These are phyloP conservation scores for Forsythia viridissima DNA, from an alignment of 257 asterid genomes.

Conservation along the genomic window DNA sequence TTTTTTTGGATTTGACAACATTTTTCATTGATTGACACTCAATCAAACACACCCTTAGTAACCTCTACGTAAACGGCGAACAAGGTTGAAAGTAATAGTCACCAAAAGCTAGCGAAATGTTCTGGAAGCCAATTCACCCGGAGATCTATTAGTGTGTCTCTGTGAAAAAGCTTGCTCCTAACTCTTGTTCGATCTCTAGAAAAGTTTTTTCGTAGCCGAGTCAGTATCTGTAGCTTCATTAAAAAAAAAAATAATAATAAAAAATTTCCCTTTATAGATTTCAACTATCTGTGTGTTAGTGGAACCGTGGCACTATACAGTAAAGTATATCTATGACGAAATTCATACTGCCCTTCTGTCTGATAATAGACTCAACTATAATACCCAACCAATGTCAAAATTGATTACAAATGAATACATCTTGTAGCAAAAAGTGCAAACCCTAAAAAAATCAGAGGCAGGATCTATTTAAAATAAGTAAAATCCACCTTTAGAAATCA, in stretches of 20 bases:
- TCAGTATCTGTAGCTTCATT: not conserved
- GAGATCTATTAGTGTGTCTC: no score
- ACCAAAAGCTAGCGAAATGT: no score
- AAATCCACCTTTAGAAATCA: slow-evolving; percentile 27
- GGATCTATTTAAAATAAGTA: not conserved
- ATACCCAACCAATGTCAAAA: slow-evolving; percentile 32
- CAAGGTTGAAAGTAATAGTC: no score
- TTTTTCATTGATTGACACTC: no score
- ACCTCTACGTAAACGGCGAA: no score
- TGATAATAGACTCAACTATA: not conserved
- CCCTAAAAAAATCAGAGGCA: slow-evolving; percentile 16
- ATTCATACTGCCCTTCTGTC: not conserved
- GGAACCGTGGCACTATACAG: not conserved
- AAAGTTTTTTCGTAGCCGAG: not conserved
- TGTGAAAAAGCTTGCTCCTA: not conserved
- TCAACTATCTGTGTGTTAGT: not conserved
- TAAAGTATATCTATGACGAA: not conserved
- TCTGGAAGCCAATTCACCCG: no score
- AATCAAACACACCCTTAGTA: no score
- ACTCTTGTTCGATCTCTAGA: not conserved
- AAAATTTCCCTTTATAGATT: not conserved
- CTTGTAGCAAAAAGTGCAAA: slow-evolving; percentile 16
- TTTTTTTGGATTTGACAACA: no score
- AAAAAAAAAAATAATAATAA: no score
- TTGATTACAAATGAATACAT: slow-evolving; percentile 29